phyloP scores from a whole-genome alignment of 345 rosid species.

The Salix udensis region DNA sequence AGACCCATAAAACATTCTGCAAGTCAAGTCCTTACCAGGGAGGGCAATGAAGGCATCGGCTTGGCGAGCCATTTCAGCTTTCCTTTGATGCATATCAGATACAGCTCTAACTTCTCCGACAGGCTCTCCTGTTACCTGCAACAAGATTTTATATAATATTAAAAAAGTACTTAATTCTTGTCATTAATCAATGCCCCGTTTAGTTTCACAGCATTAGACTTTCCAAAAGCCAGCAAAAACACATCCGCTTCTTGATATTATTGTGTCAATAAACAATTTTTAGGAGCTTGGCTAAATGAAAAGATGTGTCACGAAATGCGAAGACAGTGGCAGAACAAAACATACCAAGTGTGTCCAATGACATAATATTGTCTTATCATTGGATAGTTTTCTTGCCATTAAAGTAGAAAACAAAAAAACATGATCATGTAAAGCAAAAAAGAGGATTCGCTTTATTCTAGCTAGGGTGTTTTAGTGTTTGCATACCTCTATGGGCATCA shows the following conservation, averaged over 20 bases:
- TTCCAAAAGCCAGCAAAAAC: background rate
- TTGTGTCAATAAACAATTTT: background rate
- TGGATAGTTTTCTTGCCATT: background rate
- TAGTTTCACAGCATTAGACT: background rate
- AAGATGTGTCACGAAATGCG: background rate
- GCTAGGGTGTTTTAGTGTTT: background rate
- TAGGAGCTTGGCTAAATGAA: background rate
- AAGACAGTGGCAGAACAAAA: background rate
- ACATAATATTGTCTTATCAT: background rate
- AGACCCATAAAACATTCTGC: background rate
- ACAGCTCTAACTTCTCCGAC: slow-evolving; percentile 93
- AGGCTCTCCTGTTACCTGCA: slow-evolving; percentile 72
- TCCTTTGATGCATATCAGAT: slow-evolving; percentile 89
- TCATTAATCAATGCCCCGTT: background rate
- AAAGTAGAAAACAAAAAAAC: background rate
- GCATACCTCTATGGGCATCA: slow-evolving; percentile 85
- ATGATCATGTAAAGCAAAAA: background rate
- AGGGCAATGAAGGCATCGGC: slow-evolving; percentile 95
- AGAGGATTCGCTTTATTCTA: background rate
- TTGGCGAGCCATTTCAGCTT: slow-evolving; percentile 93
- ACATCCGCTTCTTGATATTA: background rate
- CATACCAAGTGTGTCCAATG: background rate
- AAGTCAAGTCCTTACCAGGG: slow-evolving; percentile 47
- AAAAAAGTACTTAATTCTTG: background rate
- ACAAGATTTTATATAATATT: background rate